Evolutionary conservation across 2,329 filamentous ascomycete genomes (phyloP).

Genomic region (Claviceps paspali): DNA sequence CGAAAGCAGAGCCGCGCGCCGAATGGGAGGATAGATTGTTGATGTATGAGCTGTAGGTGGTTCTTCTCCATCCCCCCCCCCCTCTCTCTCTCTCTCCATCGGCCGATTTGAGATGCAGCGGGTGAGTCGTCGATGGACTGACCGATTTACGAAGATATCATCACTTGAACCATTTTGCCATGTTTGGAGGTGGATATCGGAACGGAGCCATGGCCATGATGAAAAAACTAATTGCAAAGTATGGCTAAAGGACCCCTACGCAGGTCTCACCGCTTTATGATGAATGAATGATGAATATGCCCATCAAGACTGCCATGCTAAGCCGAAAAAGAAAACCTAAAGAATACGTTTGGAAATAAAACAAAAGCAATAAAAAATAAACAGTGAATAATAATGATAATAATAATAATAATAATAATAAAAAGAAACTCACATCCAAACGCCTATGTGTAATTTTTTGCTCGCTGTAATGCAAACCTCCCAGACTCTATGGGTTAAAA

Average conservation of each 20-base stretch:
- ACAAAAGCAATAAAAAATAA: background rate
- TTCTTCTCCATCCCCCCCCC: no score
- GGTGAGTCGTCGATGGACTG: conserved; percentile 5
- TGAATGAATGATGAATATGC: background rate
- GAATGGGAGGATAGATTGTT: conserved; percentile 76
- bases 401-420: background rate
- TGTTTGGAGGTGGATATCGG: conserved; percentile 72
- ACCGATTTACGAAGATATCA: conserved; percentile 51
- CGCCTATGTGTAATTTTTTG: conserved; percentile 9
- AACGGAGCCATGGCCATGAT: conserved; percentile 67
- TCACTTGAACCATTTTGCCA: conserved; percentile 72
- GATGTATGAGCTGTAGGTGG: conserved; percentile 66
- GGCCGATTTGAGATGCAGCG: no score
- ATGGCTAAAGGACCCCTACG: conserved; percentile 26
- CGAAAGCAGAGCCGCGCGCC: conserved; percentile 61
- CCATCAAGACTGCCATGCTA: background rate
- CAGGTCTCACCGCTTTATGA: no score
- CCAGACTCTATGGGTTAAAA: conserved; percentile 6
- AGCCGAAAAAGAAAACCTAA: conserved; percentile 1
- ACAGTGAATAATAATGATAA: background rate
- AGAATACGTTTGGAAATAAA: background rate
- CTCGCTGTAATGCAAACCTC: conserved; percentile 5
- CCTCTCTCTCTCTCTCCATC: no score
- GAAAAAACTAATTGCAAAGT: conserved; percentile 57
- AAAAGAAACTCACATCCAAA: conserved; percentile 9